Conservation (phyloP, 495 filamentous ascomycete species). For the Neurospora tetrasperma region DNA sequence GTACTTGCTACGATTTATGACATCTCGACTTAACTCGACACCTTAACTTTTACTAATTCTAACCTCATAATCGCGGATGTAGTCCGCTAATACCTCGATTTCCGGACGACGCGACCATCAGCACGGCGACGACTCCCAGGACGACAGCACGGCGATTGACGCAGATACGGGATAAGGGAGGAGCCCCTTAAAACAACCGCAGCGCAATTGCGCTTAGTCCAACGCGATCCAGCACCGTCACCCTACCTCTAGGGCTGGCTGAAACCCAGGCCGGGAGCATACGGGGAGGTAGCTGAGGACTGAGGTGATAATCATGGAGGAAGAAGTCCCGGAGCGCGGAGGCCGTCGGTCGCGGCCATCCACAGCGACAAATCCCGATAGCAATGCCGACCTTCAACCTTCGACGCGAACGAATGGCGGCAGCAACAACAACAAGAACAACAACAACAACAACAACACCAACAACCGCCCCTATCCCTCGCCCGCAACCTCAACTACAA, state of each 20-base stretch:
- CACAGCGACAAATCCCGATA: neutral
- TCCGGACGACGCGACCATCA: neutral
- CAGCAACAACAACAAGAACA: neutral
- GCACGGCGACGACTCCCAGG: neutral
- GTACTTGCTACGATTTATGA: neutral
- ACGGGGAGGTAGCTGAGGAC: neutral
- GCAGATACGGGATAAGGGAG: neutral
- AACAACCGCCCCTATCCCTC: conserved; percentile 8
- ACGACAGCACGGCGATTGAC: neutral
- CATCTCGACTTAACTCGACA: neutral
- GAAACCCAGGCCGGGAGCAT: neutral
- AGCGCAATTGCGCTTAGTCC: neutral
- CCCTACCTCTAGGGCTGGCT: neutral
- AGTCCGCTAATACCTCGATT: neutral
- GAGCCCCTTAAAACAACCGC: neutral
- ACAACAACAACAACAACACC: conserved; percentile 1
- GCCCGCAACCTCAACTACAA: conserved; percentile 1
- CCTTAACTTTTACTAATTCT: neutral
- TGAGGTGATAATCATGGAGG: neutral
- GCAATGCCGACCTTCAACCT: neutral
- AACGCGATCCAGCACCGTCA: neutral
- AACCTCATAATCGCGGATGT: neutral
- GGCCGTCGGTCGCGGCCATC: neutral
- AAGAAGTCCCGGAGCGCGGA: neutral
- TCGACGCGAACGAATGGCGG: neutral